Conservation (phyloP, 2,329 filamentous ascomycete species). For the Verruconis gallopava region DNA sequence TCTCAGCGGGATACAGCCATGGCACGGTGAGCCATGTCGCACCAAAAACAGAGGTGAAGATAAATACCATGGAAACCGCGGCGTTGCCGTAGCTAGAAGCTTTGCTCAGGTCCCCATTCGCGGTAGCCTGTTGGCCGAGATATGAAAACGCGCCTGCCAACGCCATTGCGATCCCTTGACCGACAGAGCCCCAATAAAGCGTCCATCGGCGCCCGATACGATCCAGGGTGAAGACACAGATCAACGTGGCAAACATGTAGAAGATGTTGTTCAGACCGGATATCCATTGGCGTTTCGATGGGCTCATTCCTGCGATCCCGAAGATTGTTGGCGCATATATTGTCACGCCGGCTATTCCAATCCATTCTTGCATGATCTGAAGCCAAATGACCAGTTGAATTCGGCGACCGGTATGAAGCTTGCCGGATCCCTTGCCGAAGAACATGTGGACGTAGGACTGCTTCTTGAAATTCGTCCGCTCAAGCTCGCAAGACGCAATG, state of each 20-base stretch:
- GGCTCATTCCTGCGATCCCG: conserved; percentile 51
- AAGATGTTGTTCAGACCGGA: conserved; percentile 22
- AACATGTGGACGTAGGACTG: conserved; percentile 54
- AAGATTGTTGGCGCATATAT: conserved; percentile 49
- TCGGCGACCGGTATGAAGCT: conserved; percentile 52
- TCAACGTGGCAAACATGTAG: conserved; percentile 49
- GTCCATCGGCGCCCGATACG: conserved; percentile 57
- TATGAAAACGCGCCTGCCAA: conserved; percentile 50
- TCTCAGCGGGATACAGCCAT: conserved; percentile 51
- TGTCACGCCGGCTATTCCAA: conserved; percentile 56
- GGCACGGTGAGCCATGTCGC: conserved; percentile 48
- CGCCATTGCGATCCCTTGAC: conserved; percentile 55
- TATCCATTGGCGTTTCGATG: conserved; percentile 31
- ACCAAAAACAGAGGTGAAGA: conserved; percentile 53
- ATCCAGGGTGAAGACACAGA: conserved; percentile 58
- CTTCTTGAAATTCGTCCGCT: conserved; percentile 35
- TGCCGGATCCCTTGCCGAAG: conserved; percentile 50
- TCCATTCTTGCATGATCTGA: conserved; percentile 59
- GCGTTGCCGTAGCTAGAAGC: conserved; percentile 46
- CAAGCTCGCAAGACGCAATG: conserved; percentile 45
- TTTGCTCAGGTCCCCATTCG: conserved; percentile 31
- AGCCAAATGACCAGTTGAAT: conserved; percentile 60
- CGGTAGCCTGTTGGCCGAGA: conserved; percentile 36
- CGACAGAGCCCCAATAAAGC: conserved; percentile 53
- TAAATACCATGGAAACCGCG: conserved; percentile 57